These are phyloP conservation scores for Actinidia arguta DNA, from an alignment of 179 eudicot species.

Conservation along the genomic window DNA sequence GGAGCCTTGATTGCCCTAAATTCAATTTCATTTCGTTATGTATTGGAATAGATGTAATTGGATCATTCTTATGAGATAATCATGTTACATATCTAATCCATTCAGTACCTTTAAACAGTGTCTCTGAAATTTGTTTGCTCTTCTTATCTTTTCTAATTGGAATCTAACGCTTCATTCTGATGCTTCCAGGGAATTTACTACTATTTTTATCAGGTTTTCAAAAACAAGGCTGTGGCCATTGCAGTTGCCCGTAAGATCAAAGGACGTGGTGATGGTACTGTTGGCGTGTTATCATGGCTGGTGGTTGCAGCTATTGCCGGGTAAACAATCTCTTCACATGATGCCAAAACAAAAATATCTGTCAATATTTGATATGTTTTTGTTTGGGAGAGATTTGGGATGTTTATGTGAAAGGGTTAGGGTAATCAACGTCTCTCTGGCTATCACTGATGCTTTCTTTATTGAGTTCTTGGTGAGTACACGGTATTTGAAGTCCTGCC, in stretches of 20 bases:
- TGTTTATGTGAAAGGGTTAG: background rate
- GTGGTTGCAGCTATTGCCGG: slow-evolving; percentile 94
- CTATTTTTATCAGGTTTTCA: slow-evolving; percentile 94
- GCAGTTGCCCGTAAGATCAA: slow-evolving; percentile 62
- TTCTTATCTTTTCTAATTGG: background rate
- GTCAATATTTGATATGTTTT: background rate
- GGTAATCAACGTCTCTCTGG: background rate
- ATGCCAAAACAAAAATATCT: background rate
- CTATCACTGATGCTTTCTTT: slow-evolving; percentile 1
- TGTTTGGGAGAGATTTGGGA: background rate
- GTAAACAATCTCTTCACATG: slow-evolving; percentile 36
- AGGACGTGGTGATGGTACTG: slow-evolving; percentile 89
- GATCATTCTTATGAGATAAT: no score
- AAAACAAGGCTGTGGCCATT: slow-evolving; percentile 87
- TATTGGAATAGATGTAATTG: no score
- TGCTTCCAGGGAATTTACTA: slow-evolving; percentile 82
- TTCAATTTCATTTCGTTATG: no score
- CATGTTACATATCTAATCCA: background rate
- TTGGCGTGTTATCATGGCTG: slow-evolving; percentile 90
- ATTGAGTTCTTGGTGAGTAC: background rate
- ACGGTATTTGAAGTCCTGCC: background rate
- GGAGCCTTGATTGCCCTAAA: no score
- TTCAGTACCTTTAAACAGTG: slow-evolving; percentile 4
- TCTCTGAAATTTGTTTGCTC: background rate
- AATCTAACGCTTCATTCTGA: slow-evolving; percentile 17